A percentile compares a stretch with the other conserved stretches of the same genome.
phyloP scores from a whole-genome alignment of 108 stramenopile genomes.

The Nitzschia sp. region DNA sequence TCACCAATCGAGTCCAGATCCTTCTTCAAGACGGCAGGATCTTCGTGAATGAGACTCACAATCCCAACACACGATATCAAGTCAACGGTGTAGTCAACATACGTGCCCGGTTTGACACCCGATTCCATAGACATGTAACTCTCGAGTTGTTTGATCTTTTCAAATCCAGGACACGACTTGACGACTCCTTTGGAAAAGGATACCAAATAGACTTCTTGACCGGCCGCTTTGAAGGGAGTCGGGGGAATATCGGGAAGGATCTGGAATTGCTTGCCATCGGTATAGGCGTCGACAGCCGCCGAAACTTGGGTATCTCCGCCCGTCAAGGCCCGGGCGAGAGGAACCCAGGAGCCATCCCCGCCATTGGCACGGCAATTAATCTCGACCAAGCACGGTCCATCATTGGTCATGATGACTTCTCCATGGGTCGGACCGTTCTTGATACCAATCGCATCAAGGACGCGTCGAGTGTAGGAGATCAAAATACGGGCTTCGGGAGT shows the following conservation, averaged over 20 bases:
- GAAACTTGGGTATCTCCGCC: slow-evolving; percentile 83
- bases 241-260: slow-evolving; percentile 55
- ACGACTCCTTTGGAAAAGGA: slow-evolving; percentile 62
- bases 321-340: slow-evolving; percentile 54
- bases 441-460: slow-evolving; percentile 71
- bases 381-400: slow-evolving; percentile 91
- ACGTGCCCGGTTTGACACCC: slow-evolving; percentile 51
- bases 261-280: slow-evolving; percentile 56
- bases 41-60: slow-evolving; percentile 68
- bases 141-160: slow-evolving; percentile 57
- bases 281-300: slow-evolving; percentile 72
- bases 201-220: slow-evolving; percentile 78
- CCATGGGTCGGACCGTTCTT: slow-evolving; percentile 70
- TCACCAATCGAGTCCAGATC: slow-evolving; percentile 65
- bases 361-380: slow-evolving; percentile 83
- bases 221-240: slow-evolving; percentile 73
- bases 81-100: slow-evolving; percentile 78
- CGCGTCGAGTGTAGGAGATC: slow-evolving; percentile 69
- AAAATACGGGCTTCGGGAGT: slow-evolving; percentile 71
- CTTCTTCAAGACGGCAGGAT: slow-evolving; percentile 46
- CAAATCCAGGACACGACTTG: slow-evolving; percentile 72
- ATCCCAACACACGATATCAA: slow-evolving; percentile 72
- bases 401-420: slow-evolving; percentile 76
- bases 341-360: slow-evolving; percentile 89
- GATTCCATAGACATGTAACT: slow-evolving; percentile 76